Evolutionary conservation across 192 early-diverging fungal species (phyloP).

Genomic region (Podila epigama): DNA sequence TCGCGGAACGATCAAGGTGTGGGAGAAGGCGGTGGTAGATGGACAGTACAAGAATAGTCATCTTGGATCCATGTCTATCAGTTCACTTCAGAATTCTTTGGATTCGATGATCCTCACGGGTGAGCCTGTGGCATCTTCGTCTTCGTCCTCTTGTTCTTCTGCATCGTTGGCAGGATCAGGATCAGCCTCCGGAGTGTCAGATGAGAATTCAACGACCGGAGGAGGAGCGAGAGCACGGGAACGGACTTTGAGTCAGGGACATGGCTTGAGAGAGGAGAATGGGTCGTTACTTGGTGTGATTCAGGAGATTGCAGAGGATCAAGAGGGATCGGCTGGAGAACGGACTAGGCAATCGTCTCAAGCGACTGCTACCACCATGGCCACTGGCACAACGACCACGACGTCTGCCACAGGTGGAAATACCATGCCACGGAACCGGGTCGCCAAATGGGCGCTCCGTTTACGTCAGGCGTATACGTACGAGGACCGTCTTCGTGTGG

Average conservation of each 20-base stretch:
- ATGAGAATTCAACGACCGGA: too few species aligned
- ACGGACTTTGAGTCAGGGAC: not conserved
- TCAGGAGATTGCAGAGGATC: constrained; percentile 1
- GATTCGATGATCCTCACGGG: constrained; percentile 4
- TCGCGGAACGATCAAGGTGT: constrained; percentile 61
- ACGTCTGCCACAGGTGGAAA: not conserved
- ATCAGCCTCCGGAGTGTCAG: too few species aligned
- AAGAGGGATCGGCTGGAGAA: constrained; percentile 3
- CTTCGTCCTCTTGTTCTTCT: too few species aligned
- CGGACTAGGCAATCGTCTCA: constrained; percentile 27
- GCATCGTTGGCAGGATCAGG: too few species aligned
- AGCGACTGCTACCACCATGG: not conserved
- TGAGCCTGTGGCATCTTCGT: too few species aligned
- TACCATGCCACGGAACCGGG: constrained; percentile 13
- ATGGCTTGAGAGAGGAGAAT: not conserved
- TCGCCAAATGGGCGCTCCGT: constrained; percentile 45
- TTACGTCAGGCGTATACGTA: constrained; percentile 49
- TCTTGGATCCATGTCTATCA: constrained; percentile 9
- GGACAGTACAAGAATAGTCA: constrained; percentile 13
- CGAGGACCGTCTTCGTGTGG: constrained; percentile 38
- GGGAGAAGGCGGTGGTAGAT: constrained; percentile 28
- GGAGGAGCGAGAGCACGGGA: too few species aligned
- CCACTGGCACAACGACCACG: too few species aligned
- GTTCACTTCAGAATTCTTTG: constrained; percentile 16
- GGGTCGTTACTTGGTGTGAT: not conserved